Evolutionary conservation across 2,329 filamentous ascomycete genomes (phyloP), one percentile per base, ranked within the genome.

Genomic region (Colletotrichum sp.): DNA sequence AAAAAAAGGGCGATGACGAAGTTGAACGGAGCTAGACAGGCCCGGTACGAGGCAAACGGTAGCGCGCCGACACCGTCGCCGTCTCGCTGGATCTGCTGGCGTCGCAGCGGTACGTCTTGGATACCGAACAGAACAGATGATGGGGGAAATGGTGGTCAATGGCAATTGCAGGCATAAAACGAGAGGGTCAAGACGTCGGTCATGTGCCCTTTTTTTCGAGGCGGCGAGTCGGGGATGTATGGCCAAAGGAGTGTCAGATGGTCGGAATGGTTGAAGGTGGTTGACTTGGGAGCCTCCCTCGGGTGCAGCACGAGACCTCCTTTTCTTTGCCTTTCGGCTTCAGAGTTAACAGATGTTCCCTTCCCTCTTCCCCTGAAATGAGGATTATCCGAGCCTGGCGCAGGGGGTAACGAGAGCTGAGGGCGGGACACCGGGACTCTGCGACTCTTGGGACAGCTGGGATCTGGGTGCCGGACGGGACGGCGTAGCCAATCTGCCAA

Each of bases 361-460:
- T 55, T 43, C 32, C 38, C n/a, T 55, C 28, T 36, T 26, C 61
- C 61, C 70, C 74, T 76, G 57, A 76, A 76, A 76, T 76, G 65
- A 76, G 65, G 74, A 76, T 76, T 73, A 66, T 69, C 74, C 74
- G 64, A 60, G 28, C 64, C 64, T 75, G 70, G 48, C 64, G 64
- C 65, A 76, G 65, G 74, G 74, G 74, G 55, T 15, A 16, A 61
- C 43, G 43, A 52, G 43, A 52, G 43, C 43, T 52, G 30, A 18
- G 38, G 66, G 52, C 30, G 18, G 16, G 30, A 71, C 66, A 67
- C 38, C 30, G 55, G 24, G 55, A 58, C 55, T 28, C 55, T 67
- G 48, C 28, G 32, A 58, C 52, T 60, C 13, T 16, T 18, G 64
- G 55, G 21, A 63, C 58, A 48, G 32, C 67, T 70, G 67, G 67